Conservation (phyloP, 352 stramenopile genomes). For the Phytophthora cajani region DNA sequence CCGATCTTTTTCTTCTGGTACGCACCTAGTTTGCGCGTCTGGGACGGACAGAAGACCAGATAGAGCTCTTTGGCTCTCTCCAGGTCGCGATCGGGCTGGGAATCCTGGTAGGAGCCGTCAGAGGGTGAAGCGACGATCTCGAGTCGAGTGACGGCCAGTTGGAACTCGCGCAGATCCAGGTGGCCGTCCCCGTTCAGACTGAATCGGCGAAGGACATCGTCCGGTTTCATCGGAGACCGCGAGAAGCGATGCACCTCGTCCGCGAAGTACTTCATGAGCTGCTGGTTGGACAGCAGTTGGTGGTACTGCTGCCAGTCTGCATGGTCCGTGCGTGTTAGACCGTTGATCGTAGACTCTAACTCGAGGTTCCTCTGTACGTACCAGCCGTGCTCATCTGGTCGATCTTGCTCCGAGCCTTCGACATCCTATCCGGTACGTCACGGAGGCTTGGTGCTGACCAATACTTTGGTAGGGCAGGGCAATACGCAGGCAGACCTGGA, state of each 20-base stretch:
- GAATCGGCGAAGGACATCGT: slow-evolving; percentile 74
- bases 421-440: slow-evolving; percentile 37
- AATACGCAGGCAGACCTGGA: slow-evolving; percentile 7
- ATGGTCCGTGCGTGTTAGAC: neutral
- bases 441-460: neutral
- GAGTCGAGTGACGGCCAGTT: slow-evolving; percentile 73
- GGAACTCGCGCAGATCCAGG: slow-evolving; percentile 79
- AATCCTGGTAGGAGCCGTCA: slow-evolving; percentile 10
- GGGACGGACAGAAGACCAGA: slow-evolving; percentile 69
- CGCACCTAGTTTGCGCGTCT: slow-evolving; percentile 67
- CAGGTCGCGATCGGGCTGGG: slow-evolving; percentile 23
- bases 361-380: slow-evolving; percentile 7
- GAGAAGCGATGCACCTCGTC: slow-evolving; percentile 70
- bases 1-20: neutral
- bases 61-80: slow-evolving; percentile 65
- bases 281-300: slow-evolving; percentile 60
- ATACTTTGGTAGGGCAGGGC: slow-evolving; percentile 1
- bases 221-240: slow-evolving; percentile 64
- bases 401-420: slow-evolving; percentile 72
- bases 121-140: slow-evolving; percentile 47
- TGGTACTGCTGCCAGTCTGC: slow-evolving; percentile 78
- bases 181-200: slow-evolving; percentile 81
- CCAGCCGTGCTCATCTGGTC: slow-evolving; percentile 80
- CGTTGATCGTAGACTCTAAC: slow-evolving; percentile 1
- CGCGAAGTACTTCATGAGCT: slow-evolving; percentile 66